Evolutionary conservation across 2,329 filamentous ascomycete species (phyloP), one percentile per base, ranked within the genome.

Genomic region (Rhexocercosporidium sp.): DNA sequence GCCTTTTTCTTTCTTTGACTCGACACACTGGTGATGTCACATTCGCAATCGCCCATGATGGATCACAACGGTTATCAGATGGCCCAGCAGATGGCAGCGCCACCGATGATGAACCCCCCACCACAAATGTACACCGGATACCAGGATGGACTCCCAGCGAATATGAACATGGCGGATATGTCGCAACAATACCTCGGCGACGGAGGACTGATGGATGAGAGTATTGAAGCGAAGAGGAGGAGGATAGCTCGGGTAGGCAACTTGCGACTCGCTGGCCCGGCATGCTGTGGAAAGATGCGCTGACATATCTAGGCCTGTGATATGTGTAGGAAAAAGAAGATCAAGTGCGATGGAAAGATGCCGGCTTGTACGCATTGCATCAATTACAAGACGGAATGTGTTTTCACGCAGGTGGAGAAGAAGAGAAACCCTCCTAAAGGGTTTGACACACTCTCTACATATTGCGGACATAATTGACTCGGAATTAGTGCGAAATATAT

Each of bases 341-440:
- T 98, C 81, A 98, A 98, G 82, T 98, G 95, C 80, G 96, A 98
- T 78, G 95, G 96, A 73, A 97, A 96, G 82, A 88, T 97, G 81
- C 95, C 96, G 44, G 90, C 94, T 68, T 99, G 96, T 81, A 94
- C 93, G 8, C 96, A 98, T 81, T 99, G 95, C 79, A 91, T 92
- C 79, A 98, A 97, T 79, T 97, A 97, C 84, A 97, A 97, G 85
- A 97, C 94, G 5, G 94, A 97, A 75, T 99, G 95, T 79, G 88
- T 97, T 74, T 98, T 98, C 78, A 98, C 96, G 0, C 94, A 97
- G 78, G 94, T 98, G 44, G 96, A 99, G 83, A 99, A 99, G 89
- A 99, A 99, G 85, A 88, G 96, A 67, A 96, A 92, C 79, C 95
- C 96, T 62, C 96, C 95, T 0, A 99, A 98, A 84, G 95, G 96